Evolutionary conservation across 345 rosid species (phyloP).

Genomic region (Rhodomyrtus tomentosa): DNA sequence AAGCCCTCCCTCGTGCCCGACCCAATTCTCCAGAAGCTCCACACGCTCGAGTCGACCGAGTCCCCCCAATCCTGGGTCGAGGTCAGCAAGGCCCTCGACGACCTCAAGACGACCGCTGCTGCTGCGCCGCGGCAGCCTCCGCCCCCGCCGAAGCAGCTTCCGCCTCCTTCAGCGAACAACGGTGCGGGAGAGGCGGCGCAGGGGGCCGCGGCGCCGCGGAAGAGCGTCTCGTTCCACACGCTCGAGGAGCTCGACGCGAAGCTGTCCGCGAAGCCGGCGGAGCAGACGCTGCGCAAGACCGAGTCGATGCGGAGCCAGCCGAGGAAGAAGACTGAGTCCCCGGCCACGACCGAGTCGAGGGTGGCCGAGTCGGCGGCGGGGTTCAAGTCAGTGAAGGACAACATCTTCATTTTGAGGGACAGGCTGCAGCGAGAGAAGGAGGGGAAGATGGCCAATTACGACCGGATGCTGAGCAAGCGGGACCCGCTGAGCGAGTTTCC

Average conservation of each 20-base stretch:
- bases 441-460: slow-evolving; percentile 38
- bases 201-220: slow-evolving; percentile 6
- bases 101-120: slow-evolving; percentile 35
- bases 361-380: slow-evolving; percentile 3
- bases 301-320: slow-evolving; percentile 33
- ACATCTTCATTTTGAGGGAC: slow-evolving; percentile 52
- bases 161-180: background rate
- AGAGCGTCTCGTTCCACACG: slow-evolving; percentile 71
- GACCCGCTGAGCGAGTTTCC: slow-evolving; percentile 69
- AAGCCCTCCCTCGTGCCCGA: slow-evolving; percentile 27
- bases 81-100: slow-evolving; percentile 70
- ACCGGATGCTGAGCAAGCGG: slow-evolving; percentile 24
- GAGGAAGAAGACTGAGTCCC: background rate
- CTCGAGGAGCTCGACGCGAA: slow-evolving; percentile 69
- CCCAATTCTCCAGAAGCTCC: slow-evolving; percentile 42
- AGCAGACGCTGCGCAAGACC: background rate
- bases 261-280: slow-evolving; percentile 14
- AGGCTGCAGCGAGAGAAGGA: slow-evolving; percentile 55
- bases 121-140: background rate
- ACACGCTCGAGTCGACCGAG: slow-evolving; percentile 28
- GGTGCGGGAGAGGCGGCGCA: background rate
- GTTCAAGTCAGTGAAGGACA: slow-evolving; percentile 49
- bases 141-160: background rate
- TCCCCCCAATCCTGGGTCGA: slow-evolving; percentile 90
- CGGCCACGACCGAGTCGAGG: slow-evolving; percentile 8